Base-by-base conservation (phyloP, 1,284 basidiomycete genomes). In the Pyrrhoderma lamaoense region DNA sequence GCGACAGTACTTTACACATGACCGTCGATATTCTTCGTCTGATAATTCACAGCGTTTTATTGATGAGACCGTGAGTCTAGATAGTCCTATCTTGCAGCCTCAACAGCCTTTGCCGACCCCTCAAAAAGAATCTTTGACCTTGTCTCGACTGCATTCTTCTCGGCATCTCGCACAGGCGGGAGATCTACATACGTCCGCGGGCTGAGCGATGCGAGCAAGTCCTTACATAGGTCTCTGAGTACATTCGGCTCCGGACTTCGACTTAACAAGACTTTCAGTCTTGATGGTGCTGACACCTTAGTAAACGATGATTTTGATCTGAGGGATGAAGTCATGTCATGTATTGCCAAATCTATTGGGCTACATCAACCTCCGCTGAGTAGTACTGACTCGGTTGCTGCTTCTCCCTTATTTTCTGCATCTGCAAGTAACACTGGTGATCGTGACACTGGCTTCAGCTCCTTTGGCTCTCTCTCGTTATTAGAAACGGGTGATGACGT, bases 341-440 rank as follows among this genome's bases (percentile, higher is more conserved):
- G 92, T 67, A 96, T 99, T 54, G 93, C 94, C 1, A 95, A 94
- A 65, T 96, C 93, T 3, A 98, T 99, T 52, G 95, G 95, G 2
- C 75, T 99, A 9, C 73, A 90, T n/a, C 94, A 96, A 58, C 85
- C 91, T 5, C 79, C 84, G 7, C 70, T 85, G 13, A 85, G 81
- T 53, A 79, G 74, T 37, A 73, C 70, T 42, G 80, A 80, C 38
- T 85, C 84, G 2, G 65, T 74, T 2, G 81, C 85, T 57, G 74
- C 76, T 2, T 87, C 85, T 0, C 85, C 87, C 39, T 72, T 74
- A 8, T 70, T 82, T 42, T 69, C 70, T 4, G 72, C 85, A 3
- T 68, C 70, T n/a, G 80, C 84, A 18, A 54, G 49, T 35, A 43
- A 40, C 8, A 53, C 42, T 44, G 54, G 47, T 27, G 64, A 66